phyloP scores from a whole-genome alignment of 2,329 filamentous ascomycete species.

The Keithomyces neogunnii region DNA sequence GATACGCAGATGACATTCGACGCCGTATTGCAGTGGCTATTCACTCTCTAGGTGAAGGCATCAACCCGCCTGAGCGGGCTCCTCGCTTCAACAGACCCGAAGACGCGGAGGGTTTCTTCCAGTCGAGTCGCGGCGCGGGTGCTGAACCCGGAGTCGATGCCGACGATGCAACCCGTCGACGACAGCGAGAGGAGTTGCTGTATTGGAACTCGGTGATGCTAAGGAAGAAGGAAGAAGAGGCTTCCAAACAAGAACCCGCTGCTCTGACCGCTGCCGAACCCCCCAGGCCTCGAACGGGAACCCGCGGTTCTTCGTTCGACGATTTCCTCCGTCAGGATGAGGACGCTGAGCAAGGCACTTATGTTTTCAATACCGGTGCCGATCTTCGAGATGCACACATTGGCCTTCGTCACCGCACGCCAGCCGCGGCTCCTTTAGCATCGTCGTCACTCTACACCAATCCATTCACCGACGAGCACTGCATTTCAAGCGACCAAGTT shows the following conservation, averaged over 20 bases:
- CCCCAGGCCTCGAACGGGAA: not conserved
- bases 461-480: constrained; percentile 51
- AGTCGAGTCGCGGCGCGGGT: constrained; percentile 35
- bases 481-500: constrained; percentile 41
- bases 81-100: constrained; percentile 58
- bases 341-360: constrained; percentile 44
- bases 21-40: constrained; percentile 53
- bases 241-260: not conserved
- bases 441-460: constrained; percentile 39
- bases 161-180: constrained; percentile 51
- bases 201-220: constrained; percentile 55
- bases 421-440: constrained; percentile 7
- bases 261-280: not conserved
- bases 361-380: constrained; percentile 49
- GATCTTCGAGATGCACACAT: constrained; percentile 31
- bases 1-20: constrained; percentile 52
- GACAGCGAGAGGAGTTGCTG: constrained; percentile 56
- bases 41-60: constrained; percentile 49
- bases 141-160: constrained; percentile 46
- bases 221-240: constrained; percentile 33
- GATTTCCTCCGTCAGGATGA: constrained; percentile 47
- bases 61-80: constrained; percentile 38
- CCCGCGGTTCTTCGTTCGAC: constrained; percentile 42
- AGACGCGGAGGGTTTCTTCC: constrained; percentile 55
- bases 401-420: constrained; percentile 38